Percentiles rank a stretch among this genome's conserved stretches.
phyloP scores from a whole-genome alignment of 106 monocot species.

The Ottelia alismoides region DNA sequence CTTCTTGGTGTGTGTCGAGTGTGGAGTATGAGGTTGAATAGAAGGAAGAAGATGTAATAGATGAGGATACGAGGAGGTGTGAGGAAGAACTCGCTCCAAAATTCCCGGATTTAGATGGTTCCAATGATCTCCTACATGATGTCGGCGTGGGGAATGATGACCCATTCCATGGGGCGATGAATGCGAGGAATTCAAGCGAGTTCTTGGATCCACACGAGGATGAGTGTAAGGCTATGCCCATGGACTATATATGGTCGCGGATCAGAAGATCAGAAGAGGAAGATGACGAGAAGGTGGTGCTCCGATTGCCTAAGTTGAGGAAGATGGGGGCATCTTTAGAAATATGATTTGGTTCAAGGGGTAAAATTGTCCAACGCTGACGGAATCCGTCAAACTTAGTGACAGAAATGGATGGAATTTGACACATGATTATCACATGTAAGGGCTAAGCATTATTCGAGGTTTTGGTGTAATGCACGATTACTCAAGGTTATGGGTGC shows the following conservation, averaged over 20 bases:
- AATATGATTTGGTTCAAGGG: no score
- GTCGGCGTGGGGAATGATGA: slow-evolving; percentile 21
- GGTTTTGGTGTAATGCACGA: no score
- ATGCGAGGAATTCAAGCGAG: no score
- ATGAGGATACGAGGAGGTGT: slow-evolving; percentile 18
- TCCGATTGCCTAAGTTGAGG: no score
- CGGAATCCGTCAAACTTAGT: no score
- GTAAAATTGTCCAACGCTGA: no score
- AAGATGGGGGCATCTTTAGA: no score
- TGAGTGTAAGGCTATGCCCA: slow-evolving; percentile 14
- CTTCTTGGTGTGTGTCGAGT: background rate
- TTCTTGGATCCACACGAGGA: background rate
- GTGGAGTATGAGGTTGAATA: slow-evolving; percentile 6
- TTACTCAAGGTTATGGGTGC: no score
- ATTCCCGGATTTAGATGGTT: slow-evolving; percentile 41
- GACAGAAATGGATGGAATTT: no score
- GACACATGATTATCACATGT: no score
- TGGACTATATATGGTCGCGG: background rate
- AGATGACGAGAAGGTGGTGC: slow-evolving; percentile 3
- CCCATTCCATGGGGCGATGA: no score
- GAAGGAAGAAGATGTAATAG: slow-evolving; percentile 13
- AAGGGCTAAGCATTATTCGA: no score
- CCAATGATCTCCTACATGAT: slow-evolving; percentile 53
- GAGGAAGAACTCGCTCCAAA: slow-evolving; percentile 29
- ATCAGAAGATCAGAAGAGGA: slow-evolving; percentile 6